phyloP scores from a whole-genome alignment of 768 basidiomycete genomes.

The Termitomyces sp. region DNA sequence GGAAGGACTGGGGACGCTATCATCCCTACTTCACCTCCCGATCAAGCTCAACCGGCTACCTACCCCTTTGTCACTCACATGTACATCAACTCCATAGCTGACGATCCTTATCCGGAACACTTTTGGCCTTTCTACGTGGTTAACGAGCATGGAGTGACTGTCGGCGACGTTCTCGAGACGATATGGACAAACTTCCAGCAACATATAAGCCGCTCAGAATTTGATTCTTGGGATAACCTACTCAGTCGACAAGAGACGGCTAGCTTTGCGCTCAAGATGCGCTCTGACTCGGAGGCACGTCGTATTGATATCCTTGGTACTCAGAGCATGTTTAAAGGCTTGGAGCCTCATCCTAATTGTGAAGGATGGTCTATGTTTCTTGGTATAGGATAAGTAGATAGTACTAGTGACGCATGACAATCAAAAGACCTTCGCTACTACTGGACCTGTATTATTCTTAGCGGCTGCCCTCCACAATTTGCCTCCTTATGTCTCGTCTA shows the following conservation, averaged over 20 bases:
- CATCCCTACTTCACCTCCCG: constrained; percentile 29
- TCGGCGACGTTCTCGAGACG: constrained; percentile 46
- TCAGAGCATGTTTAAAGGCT: constrained; percentile 45
- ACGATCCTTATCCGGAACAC: constrained; percentile 43
- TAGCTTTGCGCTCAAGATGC: constrained; percentile 23
- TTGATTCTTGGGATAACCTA: constrained; percentile 25
- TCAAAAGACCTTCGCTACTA: too few species aligned
- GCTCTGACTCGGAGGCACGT: constrained; percentile 22
- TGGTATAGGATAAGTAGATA: constrained; percentile 16
- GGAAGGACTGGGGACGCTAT: constrained; percentile 23
- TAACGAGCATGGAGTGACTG: constrained; percentile 44
- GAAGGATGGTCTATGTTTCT: constrained; percentile 41
- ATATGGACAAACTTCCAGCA: constrained; percentile 43
- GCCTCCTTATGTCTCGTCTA: too few species aligned
- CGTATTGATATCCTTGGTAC: constrained; percentile 49
- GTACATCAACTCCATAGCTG: constrained; percentile 50
- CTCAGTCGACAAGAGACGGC: constrained; percentile 28
- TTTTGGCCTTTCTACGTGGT: constrained; percentile 54
- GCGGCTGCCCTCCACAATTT: too few species aligned
- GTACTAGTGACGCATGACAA: too few species aligned
- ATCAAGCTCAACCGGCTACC: constrained; percentile 60
- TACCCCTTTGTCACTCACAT: constrained; percentile 56
- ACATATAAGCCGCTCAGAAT: constrained; percentile 32
- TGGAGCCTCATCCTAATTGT: constrained; percentile 45
- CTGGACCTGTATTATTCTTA: too few species aligned